A percentile compares a stretch with the other conserved stretches of the same genome.
phyloP scores from a whole-genome alignment of 176 grass and related monocot genomes.

The Aechmea fasciata region DNA sequence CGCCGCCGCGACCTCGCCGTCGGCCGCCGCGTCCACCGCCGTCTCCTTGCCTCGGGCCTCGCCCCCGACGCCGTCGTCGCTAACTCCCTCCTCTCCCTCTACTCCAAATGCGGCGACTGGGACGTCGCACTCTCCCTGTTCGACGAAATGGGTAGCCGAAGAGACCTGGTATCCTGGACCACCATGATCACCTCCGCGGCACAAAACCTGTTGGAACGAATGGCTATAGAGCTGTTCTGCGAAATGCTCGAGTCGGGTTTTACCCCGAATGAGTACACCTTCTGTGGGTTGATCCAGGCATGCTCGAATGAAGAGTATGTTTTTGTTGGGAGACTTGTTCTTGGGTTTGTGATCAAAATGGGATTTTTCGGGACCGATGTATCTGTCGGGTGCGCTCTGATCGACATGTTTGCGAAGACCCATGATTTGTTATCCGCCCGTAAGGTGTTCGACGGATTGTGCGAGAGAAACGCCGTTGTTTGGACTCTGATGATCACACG shows the following conservation, averaged over 20 bases:
- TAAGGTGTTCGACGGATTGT: constrained; percentile 38
- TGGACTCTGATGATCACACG: constrained; percentile 79
- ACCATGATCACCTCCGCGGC: constrained; percentile 44
- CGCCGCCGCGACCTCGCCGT: constrained; percentile 14
- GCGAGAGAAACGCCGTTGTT: constrained; percentile 40
- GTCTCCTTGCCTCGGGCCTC: constrained; percentile 28
- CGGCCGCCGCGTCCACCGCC: constrained; percentile 31
- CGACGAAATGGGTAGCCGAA: constrained; percentile 43
- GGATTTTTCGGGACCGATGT: constrained; percentile 40
- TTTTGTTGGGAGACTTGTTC: constrained; percentile 9
- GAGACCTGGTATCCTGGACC: constrained; percentile 60
- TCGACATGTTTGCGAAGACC: constrained; percentile 65
- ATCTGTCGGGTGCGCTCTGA: constrained; percentile 51
- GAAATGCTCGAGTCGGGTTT: constrained; percentile 32
- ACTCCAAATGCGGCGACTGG: constrained; percentile 53
- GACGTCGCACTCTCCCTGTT: constrained; percentile 34
- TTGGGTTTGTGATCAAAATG: constrained; percentile 33
- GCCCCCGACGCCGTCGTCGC: constrained; percentile 23
- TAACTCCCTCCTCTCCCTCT: constrained; percentile 53
- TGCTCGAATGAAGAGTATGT: constrained; percentile 25
- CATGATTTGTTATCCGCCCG: constrained; percentile 34
- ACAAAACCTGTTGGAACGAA: constrained; percentile 22
- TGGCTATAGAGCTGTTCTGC: constrained; percentile 20
- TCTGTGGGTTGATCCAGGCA: constrained; percentile 23
- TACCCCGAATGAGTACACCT: constrained; percentile 39